Base-by-base conservation (phyloP, 805 yeast species). In the Clavispora santaluciae region DNA sequence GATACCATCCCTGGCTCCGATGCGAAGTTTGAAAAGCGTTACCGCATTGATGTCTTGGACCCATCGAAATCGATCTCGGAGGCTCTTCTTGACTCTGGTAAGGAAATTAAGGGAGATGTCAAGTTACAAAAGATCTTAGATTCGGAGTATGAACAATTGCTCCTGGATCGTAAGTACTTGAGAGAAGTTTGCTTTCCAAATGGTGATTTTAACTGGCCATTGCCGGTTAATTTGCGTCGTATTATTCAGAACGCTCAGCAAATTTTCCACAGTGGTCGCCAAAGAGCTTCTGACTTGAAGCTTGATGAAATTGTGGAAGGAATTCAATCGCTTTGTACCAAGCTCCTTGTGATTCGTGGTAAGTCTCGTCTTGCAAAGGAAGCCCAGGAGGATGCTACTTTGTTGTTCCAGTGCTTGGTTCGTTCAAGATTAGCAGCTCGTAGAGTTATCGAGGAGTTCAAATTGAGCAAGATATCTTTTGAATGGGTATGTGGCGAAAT, bases 171-270 rank as follows among this genome's bases (percentile, higher is more conserved):
- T 67, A 66, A 64, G 18, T 81, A 83, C 54, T 70, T 95, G 60
- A 81, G 99, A 67, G 76, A 75, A 18, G 76, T 73, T 21, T 87
- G 91, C 33, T 95, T 95, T 70, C 76, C 84, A 36, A 88, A 85
- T 55, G 99, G 99, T 72, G 99, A 93, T 60, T 82, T 79, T 56
- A 86, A 83, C 63, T 91, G 98, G 97, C 98, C 98, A 43, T 73
- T 95, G 51, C 99, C 99, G 22, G 98, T 93, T 20, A 93, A 95
- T 59, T 79, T 93, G 55, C 86, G 97, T 61, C 95, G 99, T 75
- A 83, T 95, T 48, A 75, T 93, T 48, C 98, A 93, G 65, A 95
- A 93, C 60, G 91, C 99, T 10, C 98, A 91, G 67, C 96, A 91
- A 62, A 89, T 93, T 45, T 93, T 93, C 83, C 93, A 86, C 56